Evolutionary conservation across 2,329 filamentous ascomycete species (phyloP), one percentile per base, ranked within the genome.

Genomic region (Phoma sp.): DNA sequence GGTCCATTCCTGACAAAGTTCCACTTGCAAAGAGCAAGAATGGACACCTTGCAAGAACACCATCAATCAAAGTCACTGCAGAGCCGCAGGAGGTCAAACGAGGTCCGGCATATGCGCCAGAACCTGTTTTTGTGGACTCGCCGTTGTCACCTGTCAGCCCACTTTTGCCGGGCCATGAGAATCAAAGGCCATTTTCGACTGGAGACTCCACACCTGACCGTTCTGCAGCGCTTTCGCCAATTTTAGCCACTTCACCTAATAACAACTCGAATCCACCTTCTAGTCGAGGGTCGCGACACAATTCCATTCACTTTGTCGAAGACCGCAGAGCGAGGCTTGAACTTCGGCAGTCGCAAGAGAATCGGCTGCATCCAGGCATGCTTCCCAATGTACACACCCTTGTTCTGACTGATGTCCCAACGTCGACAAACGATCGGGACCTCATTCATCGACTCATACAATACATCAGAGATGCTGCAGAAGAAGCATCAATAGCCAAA

Each of bases 381-480:
- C 69, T 86, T 3, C 80, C 83, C 10, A 79, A 81, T 42, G 64
- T 86, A 7, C 77, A 79, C 43, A 84, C 81, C 0, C 66, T 87
- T 4, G 77, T 85, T 2, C 71, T 87, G 37, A 86, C 83, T 1
- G 79, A 84, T 55, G 78, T 87, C 1, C 84, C 85, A 0, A 74
- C 72, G 5, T 76, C 76, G 21, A 79, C 79, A 2, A 62, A 74
- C 1, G 71, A 83, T 15, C 56, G 77, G 5, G 57, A 74, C 11
- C 69, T 77, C 6, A 20, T 67, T 12, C 15, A 60, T 4, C 73
- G 73, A 10, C 69, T 87, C 5, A 81, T 79, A 38, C 72, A 78
- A 11, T 87, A 85, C 65, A 81, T 87, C 56, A 79, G 76, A 45
- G 78, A 81, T 36, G 86, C 84, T 60, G 83, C 83, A 12, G 78